phyloP scores from a whole-genome alignment of 768 basidiomycete species.

The Peribolospora baueri region DNA sequence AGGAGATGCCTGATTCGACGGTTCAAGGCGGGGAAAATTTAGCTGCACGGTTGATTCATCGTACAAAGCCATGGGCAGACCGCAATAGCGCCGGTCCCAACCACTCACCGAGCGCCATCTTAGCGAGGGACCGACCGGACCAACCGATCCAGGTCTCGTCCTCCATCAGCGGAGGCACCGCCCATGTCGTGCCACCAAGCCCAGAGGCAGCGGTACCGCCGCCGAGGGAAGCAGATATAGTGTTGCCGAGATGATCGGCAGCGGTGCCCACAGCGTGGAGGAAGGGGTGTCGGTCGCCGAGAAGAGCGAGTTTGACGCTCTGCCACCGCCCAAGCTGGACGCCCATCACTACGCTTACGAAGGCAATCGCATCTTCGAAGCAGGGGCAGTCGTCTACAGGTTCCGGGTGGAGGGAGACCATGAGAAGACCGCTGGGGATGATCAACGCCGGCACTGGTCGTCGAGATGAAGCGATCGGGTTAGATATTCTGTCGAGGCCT shows the following conservation, averaged over 20 bases:
- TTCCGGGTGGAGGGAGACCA: conserved; percentile 74
- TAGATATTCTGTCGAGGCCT: background rate
- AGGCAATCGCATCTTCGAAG: conserved; percentile 90
- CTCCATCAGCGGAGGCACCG: background rate
- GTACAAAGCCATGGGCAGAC: background rate
- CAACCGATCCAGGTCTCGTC: background rate
- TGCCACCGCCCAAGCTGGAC: conserved; percentile 43
- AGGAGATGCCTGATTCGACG: conserved; percentile 36
- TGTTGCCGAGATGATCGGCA: conserved; percentile 3
- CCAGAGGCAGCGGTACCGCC: background rate
- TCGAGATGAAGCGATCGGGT: background rate
- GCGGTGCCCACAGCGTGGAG: conserved; percentile 25
- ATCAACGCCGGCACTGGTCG: background rate
- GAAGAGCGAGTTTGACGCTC: conserved; percentile 14
- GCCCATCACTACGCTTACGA: conserved; percentile 65
- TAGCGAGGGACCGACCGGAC: conserved; percentile 10
- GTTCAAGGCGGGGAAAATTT: conserved; percentile 6
- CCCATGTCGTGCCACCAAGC: background rate
- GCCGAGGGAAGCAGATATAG: background rate
- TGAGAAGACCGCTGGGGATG: conserved; percentile 23
- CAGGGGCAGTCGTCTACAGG: conserved; percentile 94
- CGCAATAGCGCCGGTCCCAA: conserved; percentile 3
- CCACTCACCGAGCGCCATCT: conserved; percentile 24
- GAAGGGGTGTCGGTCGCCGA: conserved; percentile 8
- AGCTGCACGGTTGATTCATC: background rate